Base-by-base conservation (phyloP, 1,284 basidiomycete genomes). In the Dichomitus squalens region DNA sequence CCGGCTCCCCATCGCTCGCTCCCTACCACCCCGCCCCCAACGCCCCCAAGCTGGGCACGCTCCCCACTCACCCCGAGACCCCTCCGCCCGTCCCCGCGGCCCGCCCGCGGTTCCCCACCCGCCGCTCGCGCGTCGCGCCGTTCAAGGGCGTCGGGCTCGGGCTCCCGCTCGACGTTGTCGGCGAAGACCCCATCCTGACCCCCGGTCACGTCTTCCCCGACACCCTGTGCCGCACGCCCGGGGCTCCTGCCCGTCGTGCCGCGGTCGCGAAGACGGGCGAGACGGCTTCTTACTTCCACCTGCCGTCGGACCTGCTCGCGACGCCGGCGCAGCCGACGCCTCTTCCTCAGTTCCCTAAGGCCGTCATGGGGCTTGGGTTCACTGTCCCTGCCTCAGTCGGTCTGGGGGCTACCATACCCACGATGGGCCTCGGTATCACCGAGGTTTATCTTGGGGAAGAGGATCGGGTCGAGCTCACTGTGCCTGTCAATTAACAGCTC, bases 181-280 rank as follows among this genome's bases (percentile, higher is more conserved):
- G 46, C 16, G 54, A 25, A 18, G 55, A 61, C 55, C 49, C 55
- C 39, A 40, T 56, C 25, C 49, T 61, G 29, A 57, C 41, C 48
- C 63, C 57, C 12, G 25, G 35, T 44, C 57, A 59, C 47, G 49
- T 51, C 52, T 55, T 43, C 57, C 44, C 59, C 41, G 58, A 44
- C n/a, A 51, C 51, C 36, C 52, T 62, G 49, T 60, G 58, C 35
- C 63, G 65, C 35, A 64, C 65, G 25, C 63, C 65, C 12, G 65
- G 64, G 18, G 61, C 29, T 11, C 29, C 29, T 11, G 29, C 64
- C 35, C 61, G 25, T 43, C 18, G 40, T 43, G 49, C 49, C 31
- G 18, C 38, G 12, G 6, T 9, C 16, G 9, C 8, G 16, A 8
- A 21, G 18, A 1, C 14, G 27, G 46, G 16, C 29, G 18, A 21